A percentile compares a stretch with the other conserved stretches of the same genome.
Evolutionary conservation across 1,139 yeast genomes (phyloP).

Genomic region (Pichia terricola): DNA sequence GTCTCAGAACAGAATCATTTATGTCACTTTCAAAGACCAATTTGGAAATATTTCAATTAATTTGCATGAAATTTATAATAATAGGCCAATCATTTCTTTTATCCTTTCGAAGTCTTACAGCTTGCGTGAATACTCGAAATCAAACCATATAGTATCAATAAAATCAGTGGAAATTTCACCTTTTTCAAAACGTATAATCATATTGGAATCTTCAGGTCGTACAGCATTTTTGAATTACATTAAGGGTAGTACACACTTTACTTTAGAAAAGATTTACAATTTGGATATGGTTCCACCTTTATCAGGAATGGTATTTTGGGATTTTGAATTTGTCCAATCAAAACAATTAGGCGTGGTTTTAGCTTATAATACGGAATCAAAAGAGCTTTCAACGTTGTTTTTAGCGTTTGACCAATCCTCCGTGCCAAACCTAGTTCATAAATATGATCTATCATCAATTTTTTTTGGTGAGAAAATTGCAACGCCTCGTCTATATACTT

Average conservation of each 20-base stretch:
- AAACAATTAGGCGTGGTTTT: conserved; percentile 3
- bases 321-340: conserved; percentile 1
- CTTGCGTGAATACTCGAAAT: conserved; percentile 12
- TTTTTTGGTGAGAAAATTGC: not conserved
- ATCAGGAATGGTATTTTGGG: not conserved
- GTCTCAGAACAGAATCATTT: conserved; percentile 55
- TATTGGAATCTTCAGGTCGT: conserved; percentile 38
- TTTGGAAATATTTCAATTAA: conserved; percentile 51
- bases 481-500: not conserved
- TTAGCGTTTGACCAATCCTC: not conserved
- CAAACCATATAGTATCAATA: conserved; percentile 49
- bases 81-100: conserved; percentile 26
- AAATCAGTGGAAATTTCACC: conserved; percentile 22
- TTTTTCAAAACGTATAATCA: conserved; percentile 28
- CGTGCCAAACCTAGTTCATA: not conserved
- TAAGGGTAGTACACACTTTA: conserved; percentile 9
- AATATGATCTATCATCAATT: not conserved
- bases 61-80: conserved; percentile 27
- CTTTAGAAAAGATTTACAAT: conserved; percentile 1
- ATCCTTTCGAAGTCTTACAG: conserved; percentile 16
- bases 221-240: conserved; percentile 27
- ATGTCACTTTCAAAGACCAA: conserved; percentile 57
- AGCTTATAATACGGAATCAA: not conserved
- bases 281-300: not conserved
- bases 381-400: not conserved